Conservation (phyloP, 768 basidiomycete genomes). For the Suillus weaverae region DNA sequence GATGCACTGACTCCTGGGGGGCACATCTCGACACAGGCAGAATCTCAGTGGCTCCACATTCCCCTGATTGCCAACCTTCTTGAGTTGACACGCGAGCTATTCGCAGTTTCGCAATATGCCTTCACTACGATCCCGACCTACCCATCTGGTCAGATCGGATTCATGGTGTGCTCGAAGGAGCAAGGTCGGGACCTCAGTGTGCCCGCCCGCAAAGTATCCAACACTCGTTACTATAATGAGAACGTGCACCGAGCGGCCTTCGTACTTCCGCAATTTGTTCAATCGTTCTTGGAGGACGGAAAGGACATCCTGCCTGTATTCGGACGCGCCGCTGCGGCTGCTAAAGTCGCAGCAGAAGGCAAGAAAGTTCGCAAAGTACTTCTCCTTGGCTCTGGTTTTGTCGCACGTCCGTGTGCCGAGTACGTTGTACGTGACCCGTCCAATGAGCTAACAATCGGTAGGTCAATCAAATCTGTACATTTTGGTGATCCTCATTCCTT, state of each 20-base stretch:
- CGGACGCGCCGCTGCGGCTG: conserved; percentile 57
- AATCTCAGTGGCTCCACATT: conserved; percentile 94
- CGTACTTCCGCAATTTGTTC: conserved; percentile 89
- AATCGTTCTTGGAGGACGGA: conserved; percentile 69
- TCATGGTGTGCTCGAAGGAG: conserved; percentile 85
- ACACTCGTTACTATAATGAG: conserved; percentile 83
- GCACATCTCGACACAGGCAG: conserved; percentile 93
- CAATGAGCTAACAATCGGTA: conserved; percentile 85
- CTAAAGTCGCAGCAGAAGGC: conserved; percentile 42
- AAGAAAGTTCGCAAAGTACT: conserved; percentile 67
- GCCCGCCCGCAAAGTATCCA: conserved; percentile 69
- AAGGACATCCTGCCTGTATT: conserved; percentile 73
- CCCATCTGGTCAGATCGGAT: conserved; percentile 97
- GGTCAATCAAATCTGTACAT: conserved; percentile 20
- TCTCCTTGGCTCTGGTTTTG: conserved; percentile 92
- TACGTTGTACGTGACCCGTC: conserved; percentile 81
- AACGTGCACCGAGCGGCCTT: conserved; percentile 82
- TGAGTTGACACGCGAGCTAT: conserved; percentile 67
- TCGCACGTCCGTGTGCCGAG: conserved; percentile 95
- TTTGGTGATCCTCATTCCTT: neutral
- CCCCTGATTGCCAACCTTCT: conserved; percentile 79
- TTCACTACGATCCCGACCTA: conserved; percentile 98
- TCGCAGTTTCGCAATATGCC: conserved; percentile 85
- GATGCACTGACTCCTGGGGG: conserved; percentile 89
- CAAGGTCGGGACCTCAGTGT: conserved; percentile 64